These are phyloP conservation scores for Erysimum cheiranthoides DNA, from an alignment of 345 rosid genomes.

Conservation along the genomic window DNA sequence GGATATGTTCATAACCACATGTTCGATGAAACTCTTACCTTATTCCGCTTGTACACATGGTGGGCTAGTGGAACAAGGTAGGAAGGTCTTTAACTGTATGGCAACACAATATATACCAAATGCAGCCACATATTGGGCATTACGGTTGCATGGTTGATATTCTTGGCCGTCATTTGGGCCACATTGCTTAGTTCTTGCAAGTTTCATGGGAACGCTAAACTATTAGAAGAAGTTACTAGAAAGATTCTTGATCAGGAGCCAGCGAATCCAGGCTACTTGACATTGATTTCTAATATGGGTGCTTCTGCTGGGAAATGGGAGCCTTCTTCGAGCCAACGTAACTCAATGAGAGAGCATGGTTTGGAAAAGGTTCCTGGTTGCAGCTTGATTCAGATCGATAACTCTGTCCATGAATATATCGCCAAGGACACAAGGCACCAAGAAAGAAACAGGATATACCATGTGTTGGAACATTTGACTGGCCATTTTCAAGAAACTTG, in stretches of 20 bases:
- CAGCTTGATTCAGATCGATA: slow-evolving; percentile 41
- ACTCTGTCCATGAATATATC: slow-evolving; percentile 39
- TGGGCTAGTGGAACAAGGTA: too few species aligned
- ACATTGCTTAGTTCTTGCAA: slow-evolving; percentile 39
- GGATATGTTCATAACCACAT: too few species aligned
- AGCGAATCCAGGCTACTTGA: slow-evolving; percentile 40
- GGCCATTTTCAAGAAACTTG: slow-evolving; percentile 26
- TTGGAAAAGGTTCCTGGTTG: slow-evolving; percentile 49
- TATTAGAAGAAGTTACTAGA: slow-evolving; percentile 29
- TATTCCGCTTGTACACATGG: too few species aligned
- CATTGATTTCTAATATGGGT: slow-evolving; percentile 39
- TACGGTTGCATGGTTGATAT: slow-evolving; percentile 53
- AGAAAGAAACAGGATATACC: slow-evolving; percentile 42
- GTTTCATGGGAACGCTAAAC: slow-evolving; percentile 41
- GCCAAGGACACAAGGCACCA: slow-evolving; percentile 29
- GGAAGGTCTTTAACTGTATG: too few species aligned
- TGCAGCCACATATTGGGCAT: slow-evolving; percentile 44
- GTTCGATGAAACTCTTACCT: too few species aligned
- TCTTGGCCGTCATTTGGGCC: slow-evolving; percentile 47
- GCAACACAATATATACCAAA: too few species aligned
- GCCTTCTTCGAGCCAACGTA: slow-evolving; percentile 32
- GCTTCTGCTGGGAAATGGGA: slow-evolving; percentile 45
- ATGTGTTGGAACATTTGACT: slow-evolving; percentile 31
- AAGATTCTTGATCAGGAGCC: slow-evolving; percentile 43
- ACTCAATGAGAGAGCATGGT: slow-evolving; percentile 28